Evolutionary conservation across 768 basidiomycete species (phyloP), one percentile per base, ranked within the genome.

Genomic region (Coprinopsis sp.): DNA sequence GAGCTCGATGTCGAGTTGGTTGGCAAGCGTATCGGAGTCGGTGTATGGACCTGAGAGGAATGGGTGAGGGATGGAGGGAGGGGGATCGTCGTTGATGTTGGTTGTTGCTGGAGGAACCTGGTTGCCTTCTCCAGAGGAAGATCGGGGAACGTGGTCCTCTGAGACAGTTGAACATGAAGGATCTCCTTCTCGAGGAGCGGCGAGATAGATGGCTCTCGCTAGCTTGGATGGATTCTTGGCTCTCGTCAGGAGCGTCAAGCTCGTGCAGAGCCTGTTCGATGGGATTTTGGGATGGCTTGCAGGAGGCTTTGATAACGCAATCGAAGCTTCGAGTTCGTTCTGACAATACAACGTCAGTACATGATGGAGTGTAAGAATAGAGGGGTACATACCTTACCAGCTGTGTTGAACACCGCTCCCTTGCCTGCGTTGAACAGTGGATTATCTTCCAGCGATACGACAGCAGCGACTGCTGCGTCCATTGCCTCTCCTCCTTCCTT

Each of bases 261-360:
- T 80, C 38, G 79, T 60, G 3, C 85, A 87, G 10, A 85, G 78
- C 18, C 88, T 73, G 4, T 73, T 70, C 1, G 70, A 12, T 0
- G 81, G 77, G 38, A 89, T 77, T 24, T 73, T 58, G 0, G 83
- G 78, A 52, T 83, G 77, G 10, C 81, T 74, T 1, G 70, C 63
- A 1, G 90, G 90, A 0, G 90, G 87, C 48, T 78, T 80, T 36
- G 88, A 89, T 13, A 90, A 70, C 83, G 89, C 88, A 49, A 92
- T 53, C 4, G 87, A 90, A 1, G 83, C 71, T 62, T 91, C 90
- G 2, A 92, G 73, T 64, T 92, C 90, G 54, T 83, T 87, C 87
- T 91, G 27, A 42, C 8, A 39, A 19, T 10, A 6, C 38, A 24
- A 8, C 10, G 5, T 21, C 8, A 24, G 54, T 1, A 37, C n/a